A percentile compares a stretch with the other conserved stretches of the same genome.
Evolutionary conservation across 2,329 filamentous ascomycete species (phyloP).

Genomic region (Penicillium sp.): DNA sequence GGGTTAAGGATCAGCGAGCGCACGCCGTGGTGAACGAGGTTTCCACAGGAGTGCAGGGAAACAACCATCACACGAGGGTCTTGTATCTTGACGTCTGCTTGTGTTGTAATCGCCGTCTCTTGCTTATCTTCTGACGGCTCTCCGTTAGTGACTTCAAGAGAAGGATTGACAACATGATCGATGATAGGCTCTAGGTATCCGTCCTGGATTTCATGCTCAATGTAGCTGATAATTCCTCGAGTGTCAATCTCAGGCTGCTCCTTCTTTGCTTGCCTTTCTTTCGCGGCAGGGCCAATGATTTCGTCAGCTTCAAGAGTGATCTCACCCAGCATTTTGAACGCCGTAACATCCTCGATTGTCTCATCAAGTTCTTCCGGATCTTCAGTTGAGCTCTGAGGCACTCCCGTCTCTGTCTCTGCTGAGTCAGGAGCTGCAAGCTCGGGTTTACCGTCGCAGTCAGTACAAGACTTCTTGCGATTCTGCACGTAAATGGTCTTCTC

Average conservation of each 20-base stretch:
- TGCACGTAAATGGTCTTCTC: constrained; percentile 70
- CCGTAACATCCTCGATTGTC: constrained; percentile 25
- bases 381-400: background rate
- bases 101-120: background rate
- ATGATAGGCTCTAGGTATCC: constrained; percentile 40
- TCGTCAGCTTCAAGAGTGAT: constrained; percentile 34
- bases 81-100: constrained; percentile 5
- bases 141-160: background rate
- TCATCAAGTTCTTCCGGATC: constrained; percentile 7
- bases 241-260: constrained; percentile 18
- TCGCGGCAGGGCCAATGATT: constrained; percentile 12
- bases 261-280: constrained; percentile 9
- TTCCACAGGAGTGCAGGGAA: constrained; percentile 95
- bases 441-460: constrained; percentile 17
- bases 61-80: constrained; percentile 69
- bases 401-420: background rate
- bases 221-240: constrained; percentile 38
- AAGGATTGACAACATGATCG: constrained; percentile 28
- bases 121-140: constrained; percentile 1
- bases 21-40: constrained; percentile 92
- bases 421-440: constrained; percentile 9
- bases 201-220: constrained; percentile 43
- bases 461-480: constrained; percentile 67
- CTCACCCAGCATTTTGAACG: constrained; percentile 35
- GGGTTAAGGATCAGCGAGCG: constrained; percentile 82